phyloP scores from a whole-genome alignment of 129 eudicot genomes.

The Chrysanthemum seticuspe region DNA sequence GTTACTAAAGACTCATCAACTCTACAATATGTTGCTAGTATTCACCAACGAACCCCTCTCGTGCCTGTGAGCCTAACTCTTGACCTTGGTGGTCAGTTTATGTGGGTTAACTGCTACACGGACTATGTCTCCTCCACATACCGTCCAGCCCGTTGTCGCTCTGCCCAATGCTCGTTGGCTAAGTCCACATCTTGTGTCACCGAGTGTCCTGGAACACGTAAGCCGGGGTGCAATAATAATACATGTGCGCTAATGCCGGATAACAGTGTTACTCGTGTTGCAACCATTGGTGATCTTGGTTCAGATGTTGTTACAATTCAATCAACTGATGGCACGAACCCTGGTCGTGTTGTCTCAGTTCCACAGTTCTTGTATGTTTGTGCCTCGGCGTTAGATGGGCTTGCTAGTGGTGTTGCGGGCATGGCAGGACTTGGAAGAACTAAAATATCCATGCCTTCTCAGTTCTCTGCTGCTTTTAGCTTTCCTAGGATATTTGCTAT shows the following conservation, averaged over 20 bases:
- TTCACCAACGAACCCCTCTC: slow-evolving; percentile 51
- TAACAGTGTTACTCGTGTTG: slow-evolving; percentile 26
- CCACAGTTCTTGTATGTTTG: slow-evolving; percentile 38
- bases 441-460: slow-evolving; percentile 39
- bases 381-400: slow-evolving; percentile 41
- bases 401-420: slow-evolving; percentile 45
- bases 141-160: slow-evolving; percentile 37
- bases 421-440: slow-evolving; percentile 54
- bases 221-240: slow-evolving; percentile 42
- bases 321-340: slow-evolving; percentile 45
- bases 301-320: slow-evolving; percentile 34
- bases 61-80: slow-evolving; percentile 38
- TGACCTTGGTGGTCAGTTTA: slow-evolving; percentile 51
- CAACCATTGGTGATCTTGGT: slow-evolving; percentile 42
- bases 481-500: slow-evolving; percentile 40
- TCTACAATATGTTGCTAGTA: slow-evolving; percentile 39
- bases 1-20: slow-evolving; percentile 52
- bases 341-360: slow-evolving; percentile 30
- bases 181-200: slow-evolving; percentile 27
- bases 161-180: slow-evolving; percentile 48
- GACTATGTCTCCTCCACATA: slow-evolving; percentile 42
- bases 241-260: slow-evolving; percentile 46
- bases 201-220: slow-evolving; percentile 27
- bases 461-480: slow-evolving; percentile 40
- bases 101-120: slow-evolving; percentile 56